Base-by-base conservation (phyloP, 176 grass and related monocot species). In the Carex cristatella region DNA sequence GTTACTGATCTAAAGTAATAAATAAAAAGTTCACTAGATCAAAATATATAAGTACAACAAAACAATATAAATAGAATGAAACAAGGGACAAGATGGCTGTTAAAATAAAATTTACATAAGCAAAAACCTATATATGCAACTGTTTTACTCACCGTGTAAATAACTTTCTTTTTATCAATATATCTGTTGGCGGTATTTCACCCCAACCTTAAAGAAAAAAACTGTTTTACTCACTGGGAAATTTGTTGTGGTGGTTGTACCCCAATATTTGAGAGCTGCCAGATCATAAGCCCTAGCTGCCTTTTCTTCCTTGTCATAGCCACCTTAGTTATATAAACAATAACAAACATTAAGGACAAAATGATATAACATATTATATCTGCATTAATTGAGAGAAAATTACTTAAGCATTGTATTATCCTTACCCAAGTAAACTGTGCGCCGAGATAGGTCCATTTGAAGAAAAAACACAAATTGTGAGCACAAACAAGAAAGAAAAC, bases 261-360 rank as follows among this genome's bases (percentile, higher is more conserved):
- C 90, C 92, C 92, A 94, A 66, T 94, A 94, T 84, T 92, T 94
- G 1, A 94, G 87, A 11, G 90, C 90, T 81, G 92, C 90, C 31
- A 94, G 89, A 90, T 94, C 92, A 83, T 94, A 94, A 80, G 92
- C 90, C 69, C 92, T 85, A 49, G 92, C 92, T 35, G 92, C 92
- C 61, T 94, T 94, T 7, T 94, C 92, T 83, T 94, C 92, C 19
- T 94, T 92, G 28, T 94, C 92, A 61, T 94, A 94, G 61, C 93
- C 93, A 84, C 93, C 93, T 90, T 65, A 37, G 28, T n/a, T 51
- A 28, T 13, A 12, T 53, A 57, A n/a, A 67, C 38, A 33, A 74
- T 44, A 65, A 0, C 18, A 54, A 37, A 58, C 23, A 57, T 56
- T 27, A 59, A 31, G 9, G 2, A 66, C 27, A 37, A 4, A 48